Conservation (phyloP, 2,329 filamentous ascomycete genomes). For the Apiospora saccharicola region DNA sequence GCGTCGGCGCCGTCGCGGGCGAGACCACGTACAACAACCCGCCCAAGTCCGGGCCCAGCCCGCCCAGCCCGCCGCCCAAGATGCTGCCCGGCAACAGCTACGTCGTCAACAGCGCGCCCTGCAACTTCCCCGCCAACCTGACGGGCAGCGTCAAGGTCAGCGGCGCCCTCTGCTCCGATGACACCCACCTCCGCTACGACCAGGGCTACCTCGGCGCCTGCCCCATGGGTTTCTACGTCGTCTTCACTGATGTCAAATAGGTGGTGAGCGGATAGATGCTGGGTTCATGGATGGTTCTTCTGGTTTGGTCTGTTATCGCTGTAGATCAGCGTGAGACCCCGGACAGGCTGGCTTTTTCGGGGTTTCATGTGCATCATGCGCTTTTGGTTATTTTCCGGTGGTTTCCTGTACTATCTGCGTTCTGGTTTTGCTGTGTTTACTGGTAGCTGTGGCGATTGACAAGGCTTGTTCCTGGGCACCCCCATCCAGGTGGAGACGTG, state of each 20-base stretch:
- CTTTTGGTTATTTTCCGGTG: background rate
- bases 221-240: conserved; percentile 21
- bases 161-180: conserved; percentile 15
- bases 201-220: background rate
- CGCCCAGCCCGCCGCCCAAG: background rate
- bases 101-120: conserved; percentile 13
- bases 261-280: no score
- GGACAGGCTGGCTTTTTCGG: background rate
- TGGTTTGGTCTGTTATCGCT: background rate
- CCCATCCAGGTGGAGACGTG: background rate
- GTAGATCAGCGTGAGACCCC: background rate
- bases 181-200: conserved; percentile 1
- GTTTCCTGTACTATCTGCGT: no score
- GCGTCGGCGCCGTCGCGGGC: conserved; percentile 12
- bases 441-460: background rate
- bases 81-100: conserved; percentile 21
- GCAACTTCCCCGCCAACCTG: conserved; percentile 12
- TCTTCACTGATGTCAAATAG: background rate
- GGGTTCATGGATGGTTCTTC: background rate
- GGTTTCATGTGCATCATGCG: background rate
- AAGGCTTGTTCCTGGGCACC: background rate
- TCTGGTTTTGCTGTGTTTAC: background rate
- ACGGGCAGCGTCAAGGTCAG: conserved; percentile 14
- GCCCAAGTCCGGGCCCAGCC: conserved; percentile 8
- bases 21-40: background rate